Percentiles rank a stretch among this genome's conserved stretches.
Evolutionary conservation across 176 grass and related monocot species (phyloP).

Genomic region (Oropetium thomaeum): DNA sequence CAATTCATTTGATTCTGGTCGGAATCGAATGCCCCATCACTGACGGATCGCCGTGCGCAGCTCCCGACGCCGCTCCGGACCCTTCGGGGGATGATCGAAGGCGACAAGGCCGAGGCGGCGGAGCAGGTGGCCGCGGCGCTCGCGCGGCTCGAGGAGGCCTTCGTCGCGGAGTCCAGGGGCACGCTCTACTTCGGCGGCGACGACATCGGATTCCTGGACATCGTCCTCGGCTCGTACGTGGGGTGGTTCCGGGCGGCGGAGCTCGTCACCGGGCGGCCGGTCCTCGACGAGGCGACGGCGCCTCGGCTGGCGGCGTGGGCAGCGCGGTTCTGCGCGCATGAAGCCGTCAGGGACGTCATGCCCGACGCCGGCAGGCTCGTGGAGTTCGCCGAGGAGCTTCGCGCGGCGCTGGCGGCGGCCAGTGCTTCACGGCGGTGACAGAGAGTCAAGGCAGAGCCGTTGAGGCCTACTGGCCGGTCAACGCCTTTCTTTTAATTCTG

Average conservation of each 20-base stretch:
- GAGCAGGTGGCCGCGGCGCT: conserved; percentile 1
- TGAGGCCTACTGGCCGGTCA: too few relatives aligned
- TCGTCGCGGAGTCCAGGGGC: background rate
- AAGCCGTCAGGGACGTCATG: conserved; percentile 7
- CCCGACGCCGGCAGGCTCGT: conserved; percentile 28
- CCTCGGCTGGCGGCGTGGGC: conserved; percentile 34
- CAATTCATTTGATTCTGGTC: background rate
- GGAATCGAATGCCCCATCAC: background rate
- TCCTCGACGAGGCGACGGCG: conserved; percentile 22
- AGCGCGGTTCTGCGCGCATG: conserved; percentile 25
- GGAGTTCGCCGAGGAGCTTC: conserved; percentile 29
- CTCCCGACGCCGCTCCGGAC: conserved; percentile 14
- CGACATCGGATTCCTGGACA: conserved; percentile 41
- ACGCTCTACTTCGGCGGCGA: background rate
- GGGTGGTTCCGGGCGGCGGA: conserved; percentile 41
- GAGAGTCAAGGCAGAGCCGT: background rate
- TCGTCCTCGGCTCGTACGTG: conserved; percentile 35
- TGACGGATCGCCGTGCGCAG: background rate
- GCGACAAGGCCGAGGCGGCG: background rate
- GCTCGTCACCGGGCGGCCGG: conserved; percentile 7
- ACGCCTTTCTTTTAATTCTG: too few relatives aligned
- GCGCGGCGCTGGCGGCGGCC: background rate
- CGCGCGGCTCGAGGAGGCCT: background rate
- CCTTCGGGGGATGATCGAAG: background rate
- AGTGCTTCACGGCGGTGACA: background rate